Evolutionary conservation across 208 protist genomes (phyloP), one percentile per base, ranked within the genome.

Genomic region (Trypanosoma lewisi): DNA sequence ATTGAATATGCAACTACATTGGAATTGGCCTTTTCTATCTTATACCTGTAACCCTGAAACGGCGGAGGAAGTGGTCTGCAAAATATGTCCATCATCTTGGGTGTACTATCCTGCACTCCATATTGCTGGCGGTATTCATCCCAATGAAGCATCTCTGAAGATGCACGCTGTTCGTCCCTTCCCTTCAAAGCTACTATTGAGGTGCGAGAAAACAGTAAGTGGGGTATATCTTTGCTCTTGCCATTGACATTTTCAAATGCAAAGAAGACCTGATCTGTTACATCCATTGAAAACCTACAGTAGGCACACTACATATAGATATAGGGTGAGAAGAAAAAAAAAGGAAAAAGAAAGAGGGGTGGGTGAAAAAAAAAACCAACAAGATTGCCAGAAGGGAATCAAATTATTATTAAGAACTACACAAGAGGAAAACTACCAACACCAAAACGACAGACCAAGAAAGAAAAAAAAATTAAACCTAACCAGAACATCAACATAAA

Each of bases 81-180:
- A 51, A 86, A 89, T 11, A 80, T 47, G 17, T 80, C 42, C 68
- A 71, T 60, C 77, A 89, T 82, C 0, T 63, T 56, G 5, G 58
- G 67, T 6, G 74, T 88, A 19, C 79, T 77, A 53, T 86, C 82
- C 48, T 78, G 68, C 41, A 87, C 71, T 27, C 64, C 70, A 33
- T 42, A 69, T 12, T 44, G 33, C 27, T 60, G 33, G 9, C 75
- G 56, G 55, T 85, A 86, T 39, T 93, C 81, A 53, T 93, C 86
- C 83, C 86, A 93, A 70, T 90, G 83, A 28, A 89, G 59, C 87
- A 93, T 93, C 59, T 93, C 82, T 16, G 73, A 72, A 42, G 63
- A 90, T 21, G 42, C 21, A 48, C 70, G 73, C 47, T 67, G 58
- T 16, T 42, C 52, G 53, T 70, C 60, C 2, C 50, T 66, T 19